Percentiles rank a stretch among this genome's conserved stretches.
Conservation (phyloP, 2,329 filamentous ascomycete genomes). For the Nemania serpens region DNA sequence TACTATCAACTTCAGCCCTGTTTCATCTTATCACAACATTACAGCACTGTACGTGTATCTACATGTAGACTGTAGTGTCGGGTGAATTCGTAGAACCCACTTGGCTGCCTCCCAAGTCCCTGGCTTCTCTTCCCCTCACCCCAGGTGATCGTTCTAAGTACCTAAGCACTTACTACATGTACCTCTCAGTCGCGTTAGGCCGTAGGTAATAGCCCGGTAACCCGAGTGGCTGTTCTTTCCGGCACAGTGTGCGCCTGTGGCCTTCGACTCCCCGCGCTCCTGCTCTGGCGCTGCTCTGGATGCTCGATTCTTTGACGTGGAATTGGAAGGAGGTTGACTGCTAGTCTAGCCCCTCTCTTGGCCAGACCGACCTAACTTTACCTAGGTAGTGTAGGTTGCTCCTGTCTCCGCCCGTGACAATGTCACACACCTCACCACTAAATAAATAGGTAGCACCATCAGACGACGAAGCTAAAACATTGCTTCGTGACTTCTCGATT, state of each 20-base stretch:
- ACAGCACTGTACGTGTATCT: no score
- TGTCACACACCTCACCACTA: constrained; percentile 3
- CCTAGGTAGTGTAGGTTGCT: not conserved
- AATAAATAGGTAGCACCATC: constrained; percentile 18
- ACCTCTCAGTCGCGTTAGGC: not conserved
- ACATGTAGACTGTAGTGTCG: no score
- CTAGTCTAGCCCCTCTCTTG: constrained; percentile 17
- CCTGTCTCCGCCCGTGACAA: constrained; percentile 3
- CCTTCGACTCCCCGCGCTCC: not conserved
- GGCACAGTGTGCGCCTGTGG: constrained; percentile 12
- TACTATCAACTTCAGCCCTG: no score
- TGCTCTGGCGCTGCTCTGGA: not conserved
- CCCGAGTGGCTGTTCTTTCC: not conserved
- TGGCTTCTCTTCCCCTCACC: not conserved
- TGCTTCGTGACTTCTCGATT: constrained; percentile 1
- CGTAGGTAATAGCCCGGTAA: no score
- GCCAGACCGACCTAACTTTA: constrained; percentile 9
- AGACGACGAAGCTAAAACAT: not conserved
- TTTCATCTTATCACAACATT: no score
- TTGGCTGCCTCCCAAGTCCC: not conserved
- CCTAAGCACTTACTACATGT: no score
- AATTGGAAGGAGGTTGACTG: no score
- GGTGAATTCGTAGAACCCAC: no score
- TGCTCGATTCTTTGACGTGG: no score
- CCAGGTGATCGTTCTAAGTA: not conserved